Evolutionary conservation across 768 basidiomycete species (phyloP).

Genomic region (Myochromella boudieri): DNA sequence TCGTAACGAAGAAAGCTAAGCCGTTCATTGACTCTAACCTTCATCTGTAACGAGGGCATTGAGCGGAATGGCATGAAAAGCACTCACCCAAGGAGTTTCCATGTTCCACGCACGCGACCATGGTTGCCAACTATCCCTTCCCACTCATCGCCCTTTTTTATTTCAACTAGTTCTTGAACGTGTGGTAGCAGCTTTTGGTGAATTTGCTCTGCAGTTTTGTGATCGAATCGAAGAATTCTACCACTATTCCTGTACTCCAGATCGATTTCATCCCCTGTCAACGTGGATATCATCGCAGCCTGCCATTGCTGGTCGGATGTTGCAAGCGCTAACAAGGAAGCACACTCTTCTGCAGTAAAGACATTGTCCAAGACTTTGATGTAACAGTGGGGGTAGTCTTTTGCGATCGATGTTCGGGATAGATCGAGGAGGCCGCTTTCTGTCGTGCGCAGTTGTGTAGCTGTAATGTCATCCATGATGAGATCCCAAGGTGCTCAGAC

Average conservation of each 20-base stretch:
- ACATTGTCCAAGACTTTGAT: constrained; percentile 38
- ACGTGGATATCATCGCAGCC: constrained; percentile 30
- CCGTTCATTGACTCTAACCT: constrained; percentile 39
- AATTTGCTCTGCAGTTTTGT: constrained; percentile 25
- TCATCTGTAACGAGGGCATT: too few relatives aligned
- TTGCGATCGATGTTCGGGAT: constrained; percentile 26
- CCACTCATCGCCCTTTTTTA: constrained; percentile 29
- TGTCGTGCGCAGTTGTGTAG: too few relatives aligned
- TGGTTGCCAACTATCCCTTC: constrained; percentile 29
- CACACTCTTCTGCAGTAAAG: constrained; percentile 37
- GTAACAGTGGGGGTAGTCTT: constrained; percentile 30
- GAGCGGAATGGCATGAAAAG: too few relatives aligned
- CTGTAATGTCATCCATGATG: too few relatives aligned
- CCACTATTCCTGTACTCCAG: constrained; percentile 36
- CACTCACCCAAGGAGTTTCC: constrained; percentile 34
- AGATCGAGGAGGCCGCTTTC: too few relatives aligned
- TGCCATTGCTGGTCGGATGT: constrained; percentile 27
- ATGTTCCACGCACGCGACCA: constrained; percentile 28
- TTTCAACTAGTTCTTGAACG: constrained; percentile 31
- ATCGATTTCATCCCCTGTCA: constrained; percentile 23
- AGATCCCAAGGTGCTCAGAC: too few relatives aligned
- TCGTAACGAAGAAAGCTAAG: constrained; percentile 46
- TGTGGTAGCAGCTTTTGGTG: constrained; percentile 31
- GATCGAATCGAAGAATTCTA: constrained; percentile 30
- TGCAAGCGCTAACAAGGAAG: constrained; percentile 28